phyloP scores from a whole-genome alignment of 2,329 filamentous ascomycete genomes.

The Hypoxylon sp. region DNA sequence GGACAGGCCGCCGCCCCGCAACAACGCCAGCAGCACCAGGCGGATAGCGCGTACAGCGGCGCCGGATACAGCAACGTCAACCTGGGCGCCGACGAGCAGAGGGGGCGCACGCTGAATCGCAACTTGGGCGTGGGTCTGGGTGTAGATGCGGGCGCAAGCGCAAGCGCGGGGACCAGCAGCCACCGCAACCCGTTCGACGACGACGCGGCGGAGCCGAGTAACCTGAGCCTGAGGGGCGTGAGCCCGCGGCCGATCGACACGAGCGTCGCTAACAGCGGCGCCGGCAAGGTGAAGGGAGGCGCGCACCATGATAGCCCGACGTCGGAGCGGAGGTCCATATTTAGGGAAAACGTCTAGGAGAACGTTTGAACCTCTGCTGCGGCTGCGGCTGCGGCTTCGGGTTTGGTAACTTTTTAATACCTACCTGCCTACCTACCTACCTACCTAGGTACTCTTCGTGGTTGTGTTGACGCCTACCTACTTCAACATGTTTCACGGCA shows the following conservation, averaged over 20 bases:
- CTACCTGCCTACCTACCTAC: too few relatives aligned
- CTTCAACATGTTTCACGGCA: background rate
- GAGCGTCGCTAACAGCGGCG: constrained; percentile 29
- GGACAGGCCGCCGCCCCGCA: constrained; percentile 49
- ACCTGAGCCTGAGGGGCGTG: constrained; percentile 75
- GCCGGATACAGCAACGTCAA: constrained; percentile 72
- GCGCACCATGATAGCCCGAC: constrained; percentile 49
- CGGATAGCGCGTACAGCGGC: constrained; percentile 53
- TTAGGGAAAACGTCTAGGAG: constrained; percentile 50
- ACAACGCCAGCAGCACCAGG: constrained; percentile 76
- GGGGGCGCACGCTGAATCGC: constrained; percentile 63
- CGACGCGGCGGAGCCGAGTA: constrained; percentile 71
- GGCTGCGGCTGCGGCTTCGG: background rate
- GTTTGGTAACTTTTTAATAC: background rate
- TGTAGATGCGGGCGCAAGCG: constrained; percentile 36
- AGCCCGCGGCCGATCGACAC: constrained; percentile 81
- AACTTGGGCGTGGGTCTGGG: constrained; percentile 58
- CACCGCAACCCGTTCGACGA: constrained; percentile 79
- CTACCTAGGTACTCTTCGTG: background rate
- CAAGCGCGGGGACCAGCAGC: background rate
- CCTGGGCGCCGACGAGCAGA: constrained; percentile 53
- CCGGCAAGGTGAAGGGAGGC: constrained; percentile 26
- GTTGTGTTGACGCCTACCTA: background rate
- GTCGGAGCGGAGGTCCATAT: constrained; percentile 52
- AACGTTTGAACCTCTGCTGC: background rate